Evolutionary conservation across 2,329 filamentous ascomycete genomes (phyloP).

Genomic region (Phyllosticta ampelicida): DNA sequence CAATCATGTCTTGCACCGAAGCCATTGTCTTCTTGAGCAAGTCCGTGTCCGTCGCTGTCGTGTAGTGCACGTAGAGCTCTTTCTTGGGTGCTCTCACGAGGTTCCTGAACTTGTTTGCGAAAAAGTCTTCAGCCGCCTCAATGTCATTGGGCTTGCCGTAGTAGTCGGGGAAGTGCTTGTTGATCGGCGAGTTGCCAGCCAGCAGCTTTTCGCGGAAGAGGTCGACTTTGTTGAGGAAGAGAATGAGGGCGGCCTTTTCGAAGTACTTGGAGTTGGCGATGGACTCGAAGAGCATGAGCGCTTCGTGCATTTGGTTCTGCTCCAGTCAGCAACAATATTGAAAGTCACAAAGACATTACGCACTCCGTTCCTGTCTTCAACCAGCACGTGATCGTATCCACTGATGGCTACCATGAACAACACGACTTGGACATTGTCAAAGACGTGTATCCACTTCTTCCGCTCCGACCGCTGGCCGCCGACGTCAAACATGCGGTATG

Average conservation of each 20-base stretch:
- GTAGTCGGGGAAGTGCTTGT: slow-evolving; percentile 41
- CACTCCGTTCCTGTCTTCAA: slow-evolving; percentile 93
- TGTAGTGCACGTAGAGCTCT: slow-evolving; percentile 43
- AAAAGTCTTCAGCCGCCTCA: slow-evolving; percentile 39
- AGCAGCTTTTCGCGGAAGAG: slow-evolving; percentile 41
- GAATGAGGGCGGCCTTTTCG: slow-evolving; percentile 40
- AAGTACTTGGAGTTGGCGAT: slow-evolving; percentile 44
- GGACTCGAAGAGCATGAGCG: slow-evolving; percentile 42
- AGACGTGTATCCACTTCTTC: slow-evolving; percentile 97
- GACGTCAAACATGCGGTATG: slow-evolving; percentile 95
- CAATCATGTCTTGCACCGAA: slow-evolving; percentile 44
- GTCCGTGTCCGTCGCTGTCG: slow-evolving; percentile 42
- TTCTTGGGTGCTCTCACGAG: slow-evolving; percentile 40
- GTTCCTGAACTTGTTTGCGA: slow-evolving; percentile 41
- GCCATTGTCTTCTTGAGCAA: slow-evolving; percentile 48
- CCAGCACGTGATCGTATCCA: slow-evolving; percentile 90
- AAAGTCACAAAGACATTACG: slow-evolving; percentile 27
- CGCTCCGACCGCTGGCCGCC: slow-evolving; percentile 85
- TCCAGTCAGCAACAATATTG: slow-evolving; percentile 8
- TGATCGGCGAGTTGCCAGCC: slow-evolving; percentile 36
- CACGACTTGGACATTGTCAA: slow-evolving; percentile 85
- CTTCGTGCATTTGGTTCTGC: slow-evolving; percentile 46
- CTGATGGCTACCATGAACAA: slow-evolving; percentile 92
- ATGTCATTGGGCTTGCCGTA: slow-evolving; percentile 34
- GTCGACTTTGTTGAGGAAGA: slow-evolving; percentile 45